Percentiles rank a stretch among this genome's conserved stretches.
phyloP scores from a whole-genome alignment of 305 asterid species.

The Fraxinus angustifolia region DNA sequence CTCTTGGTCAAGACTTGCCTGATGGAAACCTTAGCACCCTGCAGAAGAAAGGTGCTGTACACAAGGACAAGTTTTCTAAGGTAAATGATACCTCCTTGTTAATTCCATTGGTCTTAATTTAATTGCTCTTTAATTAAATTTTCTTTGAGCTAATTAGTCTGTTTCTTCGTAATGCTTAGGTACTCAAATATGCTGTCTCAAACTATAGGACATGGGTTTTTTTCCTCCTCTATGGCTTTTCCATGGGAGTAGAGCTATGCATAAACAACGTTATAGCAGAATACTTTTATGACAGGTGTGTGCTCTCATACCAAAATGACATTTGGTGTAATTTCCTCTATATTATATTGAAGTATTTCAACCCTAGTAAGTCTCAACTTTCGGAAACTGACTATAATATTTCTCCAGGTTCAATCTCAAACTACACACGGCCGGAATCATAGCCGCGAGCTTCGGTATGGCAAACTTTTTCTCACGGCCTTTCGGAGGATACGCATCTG shows the following conservation, averaged over 20 bases:
- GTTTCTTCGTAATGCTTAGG: constrained; percentile 26
- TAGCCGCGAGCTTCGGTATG: constrained; percentile 42
- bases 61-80: constrained; percentile 31
- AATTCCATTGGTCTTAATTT: constrained; percentile 8
- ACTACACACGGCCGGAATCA: constrained; percentile 38
- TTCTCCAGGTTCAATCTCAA: constrained; percentile 29
- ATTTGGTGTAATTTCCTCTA: no score
- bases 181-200: constrained; percentile 33
- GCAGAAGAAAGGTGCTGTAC: constrained; percentile 29
- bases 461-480: constrained; percentile 37
- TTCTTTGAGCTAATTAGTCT: constrained; percentile 1
- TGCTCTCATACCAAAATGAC: neutral
- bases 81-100: constrained; percentile 23
- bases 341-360: neutral
- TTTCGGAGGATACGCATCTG: constrained; percentile 35
- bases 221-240: constrained; percentile 36
- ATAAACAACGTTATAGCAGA: constrained; percentile 36
- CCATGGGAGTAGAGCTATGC: constrained; percentile 40
- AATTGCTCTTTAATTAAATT: neutral
- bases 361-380: neutral
- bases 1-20: constrained; percentile 44
- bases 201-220: constrained; percentile 53
- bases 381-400: neutral
- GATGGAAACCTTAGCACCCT: constrained; percentile 38
- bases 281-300: constrained; percentile 32